Evolutionary conservation across 371 early-diverging fungal species (phyloP).

Genomic region (Mucor plumbeus): DNA sequence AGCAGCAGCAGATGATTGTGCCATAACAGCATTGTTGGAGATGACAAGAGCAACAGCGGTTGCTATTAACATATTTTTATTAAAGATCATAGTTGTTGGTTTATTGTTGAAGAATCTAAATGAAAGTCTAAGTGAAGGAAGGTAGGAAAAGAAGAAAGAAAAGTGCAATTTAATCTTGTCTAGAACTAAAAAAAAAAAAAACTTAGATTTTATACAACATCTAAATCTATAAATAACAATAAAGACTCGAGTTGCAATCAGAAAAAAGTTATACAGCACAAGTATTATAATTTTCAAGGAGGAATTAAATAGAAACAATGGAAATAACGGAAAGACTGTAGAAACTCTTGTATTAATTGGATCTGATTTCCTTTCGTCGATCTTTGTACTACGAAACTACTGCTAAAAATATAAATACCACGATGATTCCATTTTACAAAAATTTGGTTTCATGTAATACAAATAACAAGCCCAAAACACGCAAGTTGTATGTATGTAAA

Average conservation of each 20-base stretch:
- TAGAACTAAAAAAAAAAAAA: not conserved
- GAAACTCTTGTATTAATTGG: not conserved
- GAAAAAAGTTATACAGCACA: conserved; percentile 8
- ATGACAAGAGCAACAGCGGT: conserved; percentile 26
- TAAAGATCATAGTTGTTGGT: conserved; percentile 23
- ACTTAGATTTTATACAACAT: not conserved
- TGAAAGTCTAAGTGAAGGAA: conserved; percentile 4
- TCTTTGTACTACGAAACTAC: conserved; percentile 13
- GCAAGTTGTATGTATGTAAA: not conserved
- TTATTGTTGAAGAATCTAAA: conserved; percentile 6
- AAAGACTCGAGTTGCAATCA: conserved; percentile 10
- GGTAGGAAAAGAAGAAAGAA: conserved; percentile 4
- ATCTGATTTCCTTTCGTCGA: conserved; percentile 25
- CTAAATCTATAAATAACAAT: conserved; percentile 11
- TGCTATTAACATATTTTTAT: conserved; percentile 19
- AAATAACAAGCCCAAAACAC: conserved; percentile 3
- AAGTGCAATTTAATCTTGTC: not conserved
- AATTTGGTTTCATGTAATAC: conserved; percentile 19
- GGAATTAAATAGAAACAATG: conserved; percentile 24
- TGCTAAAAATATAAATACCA: not conserved
- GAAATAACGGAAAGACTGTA: conserved; percentile 24
- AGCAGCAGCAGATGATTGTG: conserved; percentile 11
- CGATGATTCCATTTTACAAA: not conserved
- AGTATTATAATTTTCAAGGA: conserved; percentile 2
- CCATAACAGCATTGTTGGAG: conserved; percentile 8